Percentiles rank a stretch among this genome's conserved stretches.
phyloP scores from a whole-genome alignment of 2,329 filamentous ascomycete species.

The Diaporthe longicolla region DNA sequence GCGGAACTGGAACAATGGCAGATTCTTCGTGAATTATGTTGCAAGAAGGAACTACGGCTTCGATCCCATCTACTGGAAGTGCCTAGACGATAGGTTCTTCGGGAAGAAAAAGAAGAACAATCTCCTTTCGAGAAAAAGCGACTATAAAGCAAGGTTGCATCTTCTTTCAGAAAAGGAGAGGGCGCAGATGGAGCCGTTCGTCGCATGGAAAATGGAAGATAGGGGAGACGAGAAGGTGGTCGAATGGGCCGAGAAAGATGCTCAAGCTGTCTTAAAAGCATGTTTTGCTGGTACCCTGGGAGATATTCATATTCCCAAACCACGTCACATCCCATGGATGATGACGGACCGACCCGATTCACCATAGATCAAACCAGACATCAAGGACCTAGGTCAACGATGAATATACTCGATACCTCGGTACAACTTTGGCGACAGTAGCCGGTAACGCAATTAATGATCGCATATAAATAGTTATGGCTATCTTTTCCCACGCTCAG shows the following conservation, averaged over 20 bases:
- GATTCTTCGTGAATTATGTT: constrained; percentile 24
- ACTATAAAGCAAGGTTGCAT: constrained; percentile 14
- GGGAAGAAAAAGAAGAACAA: constrained; percentile 12
- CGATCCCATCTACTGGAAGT: constrained; percentile 36
- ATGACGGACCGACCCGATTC: background rate
- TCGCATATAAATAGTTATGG: too few species aligned
- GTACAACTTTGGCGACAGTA: too few species aligned
- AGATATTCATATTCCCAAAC: background rate
- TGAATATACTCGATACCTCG: too few species aligned
- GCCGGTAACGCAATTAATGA: too few species aligned
- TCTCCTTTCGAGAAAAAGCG: background rate
- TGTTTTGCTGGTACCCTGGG: constrained; percentile 19
- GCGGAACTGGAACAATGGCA: constrained; percentile 20
- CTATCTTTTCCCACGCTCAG: too few species aligned
- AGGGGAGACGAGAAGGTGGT: constrained; percentile 2
- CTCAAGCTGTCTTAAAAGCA: background rate
- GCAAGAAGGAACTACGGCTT: constrained; percentile 14
- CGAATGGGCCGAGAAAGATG: constrained; percentile 27
- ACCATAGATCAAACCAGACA: too few species aligned
- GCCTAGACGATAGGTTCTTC: constrained; percentile 21
- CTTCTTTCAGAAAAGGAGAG: constrained; percentile 29
- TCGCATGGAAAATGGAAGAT: constrained; percentile 30
- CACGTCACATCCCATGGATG: constrained; percentile 18
- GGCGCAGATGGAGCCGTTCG: constrained; percentile 29
- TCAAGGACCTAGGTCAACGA: too few species aligned